Conservation (phyloP, 805 yeast species). For the Lipomyces spencermartinsiae region DNA sequence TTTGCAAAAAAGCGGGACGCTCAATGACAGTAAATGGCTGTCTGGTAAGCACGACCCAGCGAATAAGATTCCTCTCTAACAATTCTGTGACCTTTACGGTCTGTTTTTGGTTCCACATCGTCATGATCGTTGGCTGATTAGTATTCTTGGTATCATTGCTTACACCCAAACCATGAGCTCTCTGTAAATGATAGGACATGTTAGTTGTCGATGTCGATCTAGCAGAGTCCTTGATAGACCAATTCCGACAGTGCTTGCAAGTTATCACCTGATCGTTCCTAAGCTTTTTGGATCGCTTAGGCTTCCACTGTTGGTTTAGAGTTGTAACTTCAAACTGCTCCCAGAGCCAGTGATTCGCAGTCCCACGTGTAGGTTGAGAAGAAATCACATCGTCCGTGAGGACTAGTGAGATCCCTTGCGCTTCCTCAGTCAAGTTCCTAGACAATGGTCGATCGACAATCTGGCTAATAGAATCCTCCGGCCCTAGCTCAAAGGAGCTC, state of each 20-base stretch:
- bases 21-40: constrained; percentile 1
- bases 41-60: background rate
- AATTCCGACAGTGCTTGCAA: background rate
- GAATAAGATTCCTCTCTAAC: background rate
- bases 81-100: background rate
- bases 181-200: background rate
- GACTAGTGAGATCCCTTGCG: background rate
- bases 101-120: background rate
- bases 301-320: constrained; percentile 1
- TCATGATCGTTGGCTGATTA: background rate
- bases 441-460: background rate
- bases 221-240: background rate
- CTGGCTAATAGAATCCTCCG: background rate
- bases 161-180: background rate
- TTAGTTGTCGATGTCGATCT: background rate
- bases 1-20: constrained; percentile 2
- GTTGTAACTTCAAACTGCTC: background rate
- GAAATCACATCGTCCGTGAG: background rate
- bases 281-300: background rate
- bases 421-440: background rate
- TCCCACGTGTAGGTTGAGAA: background rate
- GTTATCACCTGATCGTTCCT: background rate
- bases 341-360: constrained; percentile 2
- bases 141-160: background rate
- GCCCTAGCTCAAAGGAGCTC: constrained; percentile 6